Evolutionary conservation across 2,329 filamentous ascomycete species (phyloP).

Genomic region (Penicillium sp.): DNA sequence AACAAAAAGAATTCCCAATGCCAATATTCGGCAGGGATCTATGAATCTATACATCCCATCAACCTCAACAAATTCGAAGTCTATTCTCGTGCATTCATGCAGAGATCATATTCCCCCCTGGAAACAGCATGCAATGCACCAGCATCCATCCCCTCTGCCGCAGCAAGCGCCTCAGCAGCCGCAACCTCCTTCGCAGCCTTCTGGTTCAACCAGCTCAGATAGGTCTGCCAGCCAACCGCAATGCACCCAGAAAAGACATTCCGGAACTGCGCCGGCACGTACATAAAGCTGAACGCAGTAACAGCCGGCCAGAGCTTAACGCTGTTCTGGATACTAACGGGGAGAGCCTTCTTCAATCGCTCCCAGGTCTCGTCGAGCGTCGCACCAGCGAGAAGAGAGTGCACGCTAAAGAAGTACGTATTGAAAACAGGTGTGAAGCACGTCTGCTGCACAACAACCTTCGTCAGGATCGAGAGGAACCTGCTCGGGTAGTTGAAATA

Average conservation of each 20-base stretch:
- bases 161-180: slow-evolving; percentile 28
- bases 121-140: slow-evolving; percentile 15
- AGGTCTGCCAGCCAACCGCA: slow-evolving; percentile 90
- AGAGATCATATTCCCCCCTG: slow-evolving; percentile 18
- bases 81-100: slow-evolving; percentile 6
- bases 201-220: slow-evolving; percentile 77
- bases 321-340: slow-evolving; percentile 72
- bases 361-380: slow-evolving; percentile 63
- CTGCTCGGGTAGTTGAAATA: slow-evolving; percentile 83
- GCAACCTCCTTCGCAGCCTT: slow-evolving; percentile 63
- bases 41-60: slow-evolving; percentile 13
- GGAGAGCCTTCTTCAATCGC: slow-evolving; percentile 73
- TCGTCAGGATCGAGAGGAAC: slow-evolving; percentile 67
- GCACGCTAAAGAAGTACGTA: slow-evolving; percentile 77
- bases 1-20: neutral
- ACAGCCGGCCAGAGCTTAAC: slow-evolving; percentile 87
- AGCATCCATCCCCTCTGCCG: slow-evolving; percentile 11
- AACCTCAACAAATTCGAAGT: neutral
- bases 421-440: slow-evolving; percentile 83
- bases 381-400: slow-evolving; percentile 72
- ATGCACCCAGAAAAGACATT: slow-evolving; percentile 76
- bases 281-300: slow-evolving; percentile 84
- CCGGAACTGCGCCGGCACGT: slow-evolving; percentile 74
- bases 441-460: slow-evolving; percentile 77
- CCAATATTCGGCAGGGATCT: slow-evolving; percentile 5